Base-by-base conservation (phyloP, 2,329 filamentous ascomycete species). In the Botrytis aclada region DNA sequence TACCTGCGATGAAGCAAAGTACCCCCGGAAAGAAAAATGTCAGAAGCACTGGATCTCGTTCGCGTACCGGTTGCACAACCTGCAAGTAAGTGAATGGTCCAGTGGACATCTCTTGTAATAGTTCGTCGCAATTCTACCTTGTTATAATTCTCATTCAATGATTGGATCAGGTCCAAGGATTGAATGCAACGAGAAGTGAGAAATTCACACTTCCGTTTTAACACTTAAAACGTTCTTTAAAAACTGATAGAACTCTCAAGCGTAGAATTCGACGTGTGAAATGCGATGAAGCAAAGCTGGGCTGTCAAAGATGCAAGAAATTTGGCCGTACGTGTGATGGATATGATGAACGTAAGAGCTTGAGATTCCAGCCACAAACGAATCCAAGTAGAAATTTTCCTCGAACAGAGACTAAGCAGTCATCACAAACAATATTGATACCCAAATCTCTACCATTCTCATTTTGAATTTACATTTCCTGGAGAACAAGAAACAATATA, bases 391-490 rank as follows among this genome's bases (percentile, higher is more conserved):
- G 14, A 39, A 8, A 5, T 54, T 43, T 3, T 58, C 34, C 45
- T 34, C 34, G 9, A 29, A 34, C 4, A 14, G 10, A 58, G 47
- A 58, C 51, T 10, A 22, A 16, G 29, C 4, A 67, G 56, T 14
- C 76, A 78, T 51, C 76, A 75, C 39, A 63, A 73, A 14, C 32
- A 70, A 51, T 77, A 74, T 47, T 70, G 67, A 51, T 60, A 75
- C 22, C 70, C 4, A 74, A 71, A 60, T 70, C 18, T 37, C 69
- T 18, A 54, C 41, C 22, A 69, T 73, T n/a, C 45, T 75, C 4
- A 41, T 62, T n/a, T 69, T 72, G 1, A 73, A 73, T 60, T 60
- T 5, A 25, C 66, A 69, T 73, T 75, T 34, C 34, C 34, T 25
- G 67, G 69, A 22, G 51, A 71, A 14, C 34, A 62, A 8, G 71